Conservation (phyloP, 2,329 filamentous ascomycete genomes). For the Fusarium proliferatum region DNA sequence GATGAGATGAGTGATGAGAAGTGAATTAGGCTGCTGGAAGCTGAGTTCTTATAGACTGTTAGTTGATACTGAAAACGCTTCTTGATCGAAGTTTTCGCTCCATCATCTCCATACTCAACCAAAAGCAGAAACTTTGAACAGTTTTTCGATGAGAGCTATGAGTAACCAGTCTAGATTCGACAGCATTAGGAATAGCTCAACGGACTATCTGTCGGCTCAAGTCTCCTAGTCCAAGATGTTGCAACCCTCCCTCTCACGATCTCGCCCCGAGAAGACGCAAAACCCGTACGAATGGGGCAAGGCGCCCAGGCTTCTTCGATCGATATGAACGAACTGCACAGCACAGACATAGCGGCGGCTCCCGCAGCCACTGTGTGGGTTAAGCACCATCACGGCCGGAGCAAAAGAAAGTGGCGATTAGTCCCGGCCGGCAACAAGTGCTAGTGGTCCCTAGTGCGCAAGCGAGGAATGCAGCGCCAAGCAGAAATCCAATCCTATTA, state of each 20-base stretch:
- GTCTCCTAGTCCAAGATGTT: background rate
- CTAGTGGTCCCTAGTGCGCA: background rate
- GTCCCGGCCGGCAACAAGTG: background rate
- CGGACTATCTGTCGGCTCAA: background rate
- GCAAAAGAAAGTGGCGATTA: background rate
- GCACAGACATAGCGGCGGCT: background rate
- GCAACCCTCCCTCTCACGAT: background rate
- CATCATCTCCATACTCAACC: background rate
- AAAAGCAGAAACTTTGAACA: background rate
- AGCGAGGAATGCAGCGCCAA: background rate
- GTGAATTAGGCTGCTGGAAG: background rate
- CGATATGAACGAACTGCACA: background rate
- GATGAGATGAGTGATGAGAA: conserved; percentile 17
- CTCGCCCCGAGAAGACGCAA: background rate
- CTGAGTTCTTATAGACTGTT: conserved; percentile 13
- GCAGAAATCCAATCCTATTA: conserved; percentile 8
- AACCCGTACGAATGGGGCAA: background rate
- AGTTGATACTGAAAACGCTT: background rate
- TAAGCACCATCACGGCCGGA: background rate
- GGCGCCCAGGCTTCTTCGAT: background rate
- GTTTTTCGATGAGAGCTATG: background rate
- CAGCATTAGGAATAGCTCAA: background rate
- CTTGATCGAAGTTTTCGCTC: background rate
- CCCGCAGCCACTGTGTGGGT: conserved; percentile 4
- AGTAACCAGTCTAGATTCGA: background rate